These are phyloP conservation scores for Cicer yamashitae DNA, from an alignment of 306 rosid species.

Conservation along the genomic window DNA sequence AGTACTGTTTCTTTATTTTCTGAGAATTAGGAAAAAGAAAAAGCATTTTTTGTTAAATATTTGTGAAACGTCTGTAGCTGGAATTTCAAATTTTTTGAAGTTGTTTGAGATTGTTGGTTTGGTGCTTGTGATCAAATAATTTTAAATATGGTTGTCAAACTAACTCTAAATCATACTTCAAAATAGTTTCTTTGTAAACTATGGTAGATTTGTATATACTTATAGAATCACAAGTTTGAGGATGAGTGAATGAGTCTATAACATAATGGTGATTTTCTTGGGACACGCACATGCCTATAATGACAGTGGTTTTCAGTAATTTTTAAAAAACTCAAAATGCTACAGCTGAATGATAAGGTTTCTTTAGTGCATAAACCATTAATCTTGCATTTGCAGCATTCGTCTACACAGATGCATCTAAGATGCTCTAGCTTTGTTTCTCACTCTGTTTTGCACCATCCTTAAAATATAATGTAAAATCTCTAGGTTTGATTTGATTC, in stretches of 20 bases:
- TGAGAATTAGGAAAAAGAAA: background rate
- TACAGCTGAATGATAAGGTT: background rate
- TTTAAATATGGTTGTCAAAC: background rate
- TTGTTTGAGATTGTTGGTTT: constrained; percentile 6
- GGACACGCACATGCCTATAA: background rate
- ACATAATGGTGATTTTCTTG: background rate
- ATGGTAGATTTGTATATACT: background rate
- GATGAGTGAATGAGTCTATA: background rate
- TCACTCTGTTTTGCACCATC: background rate
- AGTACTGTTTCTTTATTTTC: constrained; percentile 14
- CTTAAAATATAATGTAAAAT: background rate
- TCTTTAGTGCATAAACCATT: no score
- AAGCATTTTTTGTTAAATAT: background rate
- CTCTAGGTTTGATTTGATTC: background rate
- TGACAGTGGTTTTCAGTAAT: background rate
- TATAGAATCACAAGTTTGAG: background rate
- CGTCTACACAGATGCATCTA: background rate
- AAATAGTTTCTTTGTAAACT: background rate
- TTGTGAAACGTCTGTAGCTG: constrained; percentile 4
- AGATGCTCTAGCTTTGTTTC: background rate
- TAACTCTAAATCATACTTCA: background rate
- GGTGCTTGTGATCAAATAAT: constrained; percentile 1
- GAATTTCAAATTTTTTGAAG: constrained; percentile 1
- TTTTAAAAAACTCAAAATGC: background rate
- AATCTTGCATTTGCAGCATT: no score